These are phyloP conservation scores for Phaseolus lunatus DNA, from an alignment of 306 rosid genomes.

Conservation along the genomic window DNA sequence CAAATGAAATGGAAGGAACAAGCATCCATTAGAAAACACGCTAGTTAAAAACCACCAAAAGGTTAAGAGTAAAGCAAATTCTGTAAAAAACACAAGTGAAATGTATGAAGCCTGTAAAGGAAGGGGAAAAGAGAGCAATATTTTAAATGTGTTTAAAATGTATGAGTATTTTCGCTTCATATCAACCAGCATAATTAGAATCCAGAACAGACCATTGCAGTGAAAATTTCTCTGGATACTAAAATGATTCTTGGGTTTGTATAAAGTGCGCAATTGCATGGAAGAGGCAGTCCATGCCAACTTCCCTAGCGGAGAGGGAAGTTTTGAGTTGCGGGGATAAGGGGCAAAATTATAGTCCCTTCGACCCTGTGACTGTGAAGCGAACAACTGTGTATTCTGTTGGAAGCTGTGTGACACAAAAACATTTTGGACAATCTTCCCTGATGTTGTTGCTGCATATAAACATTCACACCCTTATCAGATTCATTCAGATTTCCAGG, in stretches of 20 bases:
- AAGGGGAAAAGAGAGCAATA: background rate
- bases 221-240: constrained; percentile 64
- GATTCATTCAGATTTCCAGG: constrained; percentile 47
- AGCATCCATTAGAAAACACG: constrained; percentile 28
- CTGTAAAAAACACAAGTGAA: constrained; percentile 26
- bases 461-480: constrained; percentile 68
- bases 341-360: constrained; percentile 74
- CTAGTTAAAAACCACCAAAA: background rate
- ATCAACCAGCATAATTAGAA: constrained; percentile 66
- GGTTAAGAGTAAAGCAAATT: constrained; percentile 19
- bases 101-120: constrained; percentile 9
- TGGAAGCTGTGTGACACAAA: constrained; percentile 77
- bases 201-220: constrained; percentile 98
- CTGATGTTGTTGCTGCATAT: constrained; percentile 87
- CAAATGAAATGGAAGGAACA: constrained; percentile 38
- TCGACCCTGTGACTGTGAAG: constrained; percentile 58
- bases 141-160: constrained; percentile 43
- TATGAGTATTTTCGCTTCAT: constrained; percentile 46
- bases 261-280: constrained; percentile 76
- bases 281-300: constrained; percentile 82
- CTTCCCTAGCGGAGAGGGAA: constrained; percentile 85
- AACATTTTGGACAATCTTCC: constrained; percentile 88
- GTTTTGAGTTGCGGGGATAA: constrained; percentile 55
- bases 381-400: constrained; percentile 53
- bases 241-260: constrained; percentile 64